Evolutionary conservation across 2,329 filamentous ascomycete species (phyloP).

Genomic region (Ophiognomonia clavigignenti-juglandacearum): DNA sequence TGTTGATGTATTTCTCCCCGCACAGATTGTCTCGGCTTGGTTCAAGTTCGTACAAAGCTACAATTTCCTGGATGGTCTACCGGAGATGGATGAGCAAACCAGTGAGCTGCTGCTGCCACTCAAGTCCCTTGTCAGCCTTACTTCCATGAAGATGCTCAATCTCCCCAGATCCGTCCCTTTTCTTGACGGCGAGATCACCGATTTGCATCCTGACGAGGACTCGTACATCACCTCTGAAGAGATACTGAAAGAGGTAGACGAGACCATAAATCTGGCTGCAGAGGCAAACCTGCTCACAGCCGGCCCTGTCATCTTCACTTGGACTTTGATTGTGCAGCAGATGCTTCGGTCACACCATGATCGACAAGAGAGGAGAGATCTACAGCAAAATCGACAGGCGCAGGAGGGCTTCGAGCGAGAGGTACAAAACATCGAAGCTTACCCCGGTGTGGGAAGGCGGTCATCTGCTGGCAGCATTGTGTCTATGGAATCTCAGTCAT

Average conservation of each 20-base stretch:
- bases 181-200: slow-evolving; percentile 43
- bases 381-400: slow-evolving; percentile 53
- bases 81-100: slow-evolving; percentile 43
- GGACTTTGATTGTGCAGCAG: slow-evolving; percentile 70
- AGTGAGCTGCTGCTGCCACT: slow-evolving; percentile 55
- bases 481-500: slow-evolving; percentile 55
- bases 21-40: slow-evolving; percentile 62
- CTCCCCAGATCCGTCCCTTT: slow-evolving; percentile 53
- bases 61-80: slow-evolving; percentile 64
- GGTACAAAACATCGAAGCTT: slow-evolving; percentile 27
- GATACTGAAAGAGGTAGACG: slow-evolving; percentile 68
- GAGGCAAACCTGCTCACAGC: slow-evolving; percentile 55
- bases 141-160: slow-evolving; percentile 70
- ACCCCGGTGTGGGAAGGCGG: slow-evolving; percentile 39
- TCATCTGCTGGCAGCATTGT: slow-evolving; percentile 60
- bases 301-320: slow-evolving; percentile 72
- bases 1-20: slow-evolving; percentile 50
- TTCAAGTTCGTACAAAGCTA: slow-evolving; percentile 66
- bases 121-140: slow-evolving; percentile 63
- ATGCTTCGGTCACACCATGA: slow-evolving; percentile 61
- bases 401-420: slow-evolving; percentile 52
- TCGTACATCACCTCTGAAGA: slow-evolving; percentile 66
- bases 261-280: slow-evolving; percentile 59
- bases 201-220: slow-evolving; percentile 36
- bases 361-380: slow-evolving; percentile 56